These are phyloP conservation scores for Larix kaempferi DNA, from an alignment of 75 land plant genomes.

Conservation along the genomic window DNA sequence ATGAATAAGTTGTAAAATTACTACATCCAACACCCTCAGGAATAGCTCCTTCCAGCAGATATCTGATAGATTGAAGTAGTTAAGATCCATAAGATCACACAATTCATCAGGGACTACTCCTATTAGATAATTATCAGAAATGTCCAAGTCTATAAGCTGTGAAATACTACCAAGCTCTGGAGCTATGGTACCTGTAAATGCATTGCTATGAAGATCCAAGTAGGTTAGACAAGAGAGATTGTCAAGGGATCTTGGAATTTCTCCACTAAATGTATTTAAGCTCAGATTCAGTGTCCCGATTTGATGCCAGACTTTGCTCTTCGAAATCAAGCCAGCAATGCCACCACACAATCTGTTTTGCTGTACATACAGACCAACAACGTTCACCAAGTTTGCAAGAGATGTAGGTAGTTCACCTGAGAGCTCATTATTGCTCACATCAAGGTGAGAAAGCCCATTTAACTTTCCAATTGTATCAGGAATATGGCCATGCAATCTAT, in stretches of 20 bases:
- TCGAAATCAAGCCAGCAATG: constrained; percentile 24
- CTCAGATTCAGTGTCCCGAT: constrained; percentile 48
- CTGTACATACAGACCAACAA: constrained; percentile 43
- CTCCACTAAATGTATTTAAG: constrained; percentile 33
- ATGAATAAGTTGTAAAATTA: not conserved
- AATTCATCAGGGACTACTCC: constrained; percentile 19
- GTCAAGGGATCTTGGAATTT: constrained; percentile 31
- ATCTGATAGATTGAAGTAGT: constrained; percentile 14
- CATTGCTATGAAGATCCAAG: constrained; percentile 21
- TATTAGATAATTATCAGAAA: constrained; percentile 13
- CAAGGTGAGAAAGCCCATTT: constrained; percentile 32
- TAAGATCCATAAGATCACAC: constrained; percentile 16
- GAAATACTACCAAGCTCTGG: constrained; percentile 14
- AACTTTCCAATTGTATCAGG: constrained; percentile 42
- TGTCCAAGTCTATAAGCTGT: constrained; percentile 12
- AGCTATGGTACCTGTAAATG: no score
- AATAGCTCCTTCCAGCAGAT: constrained; percentile 17
- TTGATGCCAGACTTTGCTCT: constrained; percentile 29
- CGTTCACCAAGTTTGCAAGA: constrained; percentile 27
- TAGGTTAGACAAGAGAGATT: constrained; percentile 25
- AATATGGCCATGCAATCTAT: constrained; percentile 37
- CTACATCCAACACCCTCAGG: constrained; percentile 16
- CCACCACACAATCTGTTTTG: constrained; percentile 35
- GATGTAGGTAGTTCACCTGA: constrained; percentile 41
- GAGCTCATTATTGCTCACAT: constrained; percentile 46